These are phyloP conservation scores for Buddleja alternifolia DNA, from an alignment of 257 asterid species.

Conservation along the genomic window DNA sequence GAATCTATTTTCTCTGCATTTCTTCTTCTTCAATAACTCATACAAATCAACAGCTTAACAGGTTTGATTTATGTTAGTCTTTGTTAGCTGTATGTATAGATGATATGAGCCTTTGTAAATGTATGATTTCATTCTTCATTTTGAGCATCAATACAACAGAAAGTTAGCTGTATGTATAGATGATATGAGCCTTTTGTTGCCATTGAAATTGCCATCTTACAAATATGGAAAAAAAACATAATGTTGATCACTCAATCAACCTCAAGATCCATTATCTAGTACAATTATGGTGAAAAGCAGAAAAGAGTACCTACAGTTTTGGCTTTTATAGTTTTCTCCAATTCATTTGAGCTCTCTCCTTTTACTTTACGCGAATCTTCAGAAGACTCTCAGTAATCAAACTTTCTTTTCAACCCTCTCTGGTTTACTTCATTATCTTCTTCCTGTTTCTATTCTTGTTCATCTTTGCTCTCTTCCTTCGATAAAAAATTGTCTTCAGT, in stretches of 20 bases:
- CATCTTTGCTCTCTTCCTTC: conserved; percentile 20
- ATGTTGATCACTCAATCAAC: neutral
- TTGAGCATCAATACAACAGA: too few species aligned
- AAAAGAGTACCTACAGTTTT: conserved; percentile 59
- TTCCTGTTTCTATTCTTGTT: conserved; percentile 28
- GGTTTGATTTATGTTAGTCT: too few species aligned
- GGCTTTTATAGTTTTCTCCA: conserved; percentile 71
- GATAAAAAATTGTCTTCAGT: conserved; percentile 34
- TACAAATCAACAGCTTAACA: too few species aligned
- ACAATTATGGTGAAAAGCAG: neutral
- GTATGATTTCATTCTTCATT: too few species aligned
- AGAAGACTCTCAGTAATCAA: conserved; percentile 45
- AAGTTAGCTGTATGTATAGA: too few species aligned
- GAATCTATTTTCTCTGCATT: too few species aligned
- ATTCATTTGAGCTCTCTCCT: conserved; percentile 39
- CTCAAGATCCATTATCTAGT: neutral
- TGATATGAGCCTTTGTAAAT: too few species aligned
- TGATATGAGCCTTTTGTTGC: too few species aligned
- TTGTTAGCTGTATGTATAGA: too few species aligned
- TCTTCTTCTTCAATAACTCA: too few species aligned
- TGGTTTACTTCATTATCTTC: conserved; percentile 41
- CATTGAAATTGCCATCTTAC: too few species aligned
- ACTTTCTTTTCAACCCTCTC: conserved; percentile 75
- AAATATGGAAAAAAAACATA: too few species aligned
- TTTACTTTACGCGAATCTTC: conserved; percentile 40